phyloP scores from a whole-genome alignment of 2,329 filamentous ascomycete genomes.

The Sporothrix curviconia region DNA sequence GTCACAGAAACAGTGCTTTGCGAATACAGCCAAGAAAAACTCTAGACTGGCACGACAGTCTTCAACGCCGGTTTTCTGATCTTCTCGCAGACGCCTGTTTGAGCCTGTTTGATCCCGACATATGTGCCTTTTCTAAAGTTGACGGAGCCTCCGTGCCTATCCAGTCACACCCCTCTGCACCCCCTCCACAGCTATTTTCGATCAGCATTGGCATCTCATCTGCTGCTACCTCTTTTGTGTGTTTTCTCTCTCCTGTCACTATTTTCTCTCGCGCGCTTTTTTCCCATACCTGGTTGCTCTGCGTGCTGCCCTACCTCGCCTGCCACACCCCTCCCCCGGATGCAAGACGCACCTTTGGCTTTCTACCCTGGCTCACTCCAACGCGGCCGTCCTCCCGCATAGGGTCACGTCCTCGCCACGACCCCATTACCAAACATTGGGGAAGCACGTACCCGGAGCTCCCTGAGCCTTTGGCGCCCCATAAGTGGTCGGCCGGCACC shows the following conservation, averaged over 20 bases:
- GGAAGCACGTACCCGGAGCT: conserved; percentile 11
- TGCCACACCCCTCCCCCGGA: conserved; percentile 1
- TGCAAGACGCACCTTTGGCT: conserved; percentile 2
- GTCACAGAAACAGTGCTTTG: neutral
- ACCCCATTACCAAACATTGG: conserved; percentile 6
- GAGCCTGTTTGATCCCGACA: neutral
- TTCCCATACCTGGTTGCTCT: neutral
- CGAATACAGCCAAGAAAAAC: neutral
- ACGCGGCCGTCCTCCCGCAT: neutral
- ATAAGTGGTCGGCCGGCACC: neutral
- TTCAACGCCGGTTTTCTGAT: neutral
- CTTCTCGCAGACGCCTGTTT: neutral
- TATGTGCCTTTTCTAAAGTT: no score
- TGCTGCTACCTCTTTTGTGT: no score
- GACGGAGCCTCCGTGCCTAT: no score
- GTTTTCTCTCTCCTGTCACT: no score
- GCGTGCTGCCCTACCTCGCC: neutral
- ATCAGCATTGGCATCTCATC: no score
- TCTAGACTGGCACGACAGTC: neutral
- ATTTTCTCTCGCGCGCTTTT: no score
- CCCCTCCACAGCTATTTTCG: no score
- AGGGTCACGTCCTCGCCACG: neutral
- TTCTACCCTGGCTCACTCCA: conserved; percentile 1
- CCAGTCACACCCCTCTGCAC: no score
- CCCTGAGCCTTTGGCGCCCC: neutral